Conservation (phyloP, 2,329 filamentous ascomycete species). For the Cytospora schulzeri region DNA sequence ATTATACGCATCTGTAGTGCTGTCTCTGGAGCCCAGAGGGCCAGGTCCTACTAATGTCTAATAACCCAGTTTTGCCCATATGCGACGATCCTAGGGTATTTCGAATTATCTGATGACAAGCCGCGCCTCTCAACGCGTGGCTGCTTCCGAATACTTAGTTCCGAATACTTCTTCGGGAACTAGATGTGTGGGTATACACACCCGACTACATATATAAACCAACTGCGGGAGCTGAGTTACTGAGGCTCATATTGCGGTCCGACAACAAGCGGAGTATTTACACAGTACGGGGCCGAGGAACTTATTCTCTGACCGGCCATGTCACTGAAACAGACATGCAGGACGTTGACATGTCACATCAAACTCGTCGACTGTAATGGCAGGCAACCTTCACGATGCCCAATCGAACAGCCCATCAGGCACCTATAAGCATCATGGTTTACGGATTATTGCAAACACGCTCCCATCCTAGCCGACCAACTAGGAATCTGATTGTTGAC, state of each 20-base stretch:
- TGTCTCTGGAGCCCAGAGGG: not conserved
- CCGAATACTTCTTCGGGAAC: not conserved
- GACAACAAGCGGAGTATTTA: not conserved
- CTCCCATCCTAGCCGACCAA: not conserved
- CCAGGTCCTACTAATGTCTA: not conserved
- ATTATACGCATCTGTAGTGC: not conserved
- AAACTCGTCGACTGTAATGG: not conserved
- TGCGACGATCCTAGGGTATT: not conserved
- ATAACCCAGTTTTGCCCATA: not conserved
- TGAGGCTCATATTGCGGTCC: not conserved
- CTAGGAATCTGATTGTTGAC: not conserved
- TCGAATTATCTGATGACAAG: not conserved
- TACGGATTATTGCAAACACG: not conserved
- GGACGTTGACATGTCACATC: not conserved
- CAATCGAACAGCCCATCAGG: not conserved
- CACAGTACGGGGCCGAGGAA: not conserved
- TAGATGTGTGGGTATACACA: not conserved
- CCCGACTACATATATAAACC: not conserved
- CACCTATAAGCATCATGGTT: not conserved
- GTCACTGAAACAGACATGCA: not conserved
- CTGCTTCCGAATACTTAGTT: not conserved
- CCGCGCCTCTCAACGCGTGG: not conserved
- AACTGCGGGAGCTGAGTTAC: not conserved
- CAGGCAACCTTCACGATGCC: not conserved
- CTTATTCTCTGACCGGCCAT: not conserved